Evolutionary conservation across 139 green algal species (phyloP).

Genomic region (Picochlorum costavermella): DNA sequence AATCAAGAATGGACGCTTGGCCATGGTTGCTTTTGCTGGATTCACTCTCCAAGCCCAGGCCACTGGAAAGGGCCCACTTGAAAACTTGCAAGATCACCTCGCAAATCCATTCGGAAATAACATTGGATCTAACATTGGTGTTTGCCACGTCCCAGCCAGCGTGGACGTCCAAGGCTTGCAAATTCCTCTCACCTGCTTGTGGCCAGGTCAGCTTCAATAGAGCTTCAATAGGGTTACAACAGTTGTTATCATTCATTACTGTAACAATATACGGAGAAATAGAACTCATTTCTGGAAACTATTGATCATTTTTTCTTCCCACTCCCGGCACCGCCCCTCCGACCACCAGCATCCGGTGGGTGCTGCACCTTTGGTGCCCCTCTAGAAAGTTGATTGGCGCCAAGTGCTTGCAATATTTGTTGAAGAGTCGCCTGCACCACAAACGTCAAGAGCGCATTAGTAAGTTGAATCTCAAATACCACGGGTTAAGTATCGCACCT

Average conservation of each 20-base stretch:
- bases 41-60: constrained; percentile 37
- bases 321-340: too few species aligned
- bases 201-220: constrained; percentile 41
- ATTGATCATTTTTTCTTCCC: too few species aligned
- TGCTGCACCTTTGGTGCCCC: too few species aligned
- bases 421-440: too few species aligned
- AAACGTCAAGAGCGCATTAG: too few species aligned
- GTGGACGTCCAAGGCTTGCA: constrained; percentile 59
- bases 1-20: constrained; percentile 48
- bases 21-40: constrained; percentile 44
- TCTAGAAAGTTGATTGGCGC: too few species aligned
- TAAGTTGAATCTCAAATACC: too few species aligned
- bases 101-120: constrained; percentile 62
- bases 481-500: too few species aligned
- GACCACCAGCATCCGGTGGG: too few species aligned
- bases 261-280: background rate
- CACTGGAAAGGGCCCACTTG: constrained; percentile 45
- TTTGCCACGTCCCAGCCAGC: constrained; percentile 45
- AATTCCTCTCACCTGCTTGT: constrained; percentile 67
- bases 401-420: too few species aligned
- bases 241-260: background rate
- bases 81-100: constrained; percentile 53
- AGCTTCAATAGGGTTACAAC: background rate
- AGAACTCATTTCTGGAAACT: too few species aligned
- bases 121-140: constrained; percentile 65